Evolutionary conservation across 2,329 filamentous ascomycete species (phyloP).

Genomic region (Paraconiothyrium brasiliense): DNA sequence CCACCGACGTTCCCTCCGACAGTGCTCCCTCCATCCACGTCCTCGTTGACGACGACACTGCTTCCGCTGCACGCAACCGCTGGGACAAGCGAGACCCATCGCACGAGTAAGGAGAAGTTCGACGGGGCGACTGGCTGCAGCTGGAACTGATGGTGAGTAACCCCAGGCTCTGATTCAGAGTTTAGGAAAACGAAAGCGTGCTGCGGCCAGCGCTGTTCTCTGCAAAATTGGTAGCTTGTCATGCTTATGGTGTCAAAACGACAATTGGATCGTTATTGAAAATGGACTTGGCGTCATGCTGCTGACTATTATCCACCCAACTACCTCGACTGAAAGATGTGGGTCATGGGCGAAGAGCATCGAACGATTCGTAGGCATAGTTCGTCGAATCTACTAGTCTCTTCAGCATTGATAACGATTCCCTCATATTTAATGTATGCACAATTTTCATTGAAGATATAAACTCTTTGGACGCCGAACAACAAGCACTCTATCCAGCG

Average conservation of each 20-base stretch:
- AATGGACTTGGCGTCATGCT: background rate
- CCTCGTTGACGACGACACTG: background rate
- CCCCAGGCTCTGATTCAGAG: no score
- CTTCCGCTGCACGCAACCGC: background rate
- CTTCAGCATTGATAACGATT: background rate
- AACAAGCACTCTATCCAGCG: conserved; percentile 8
- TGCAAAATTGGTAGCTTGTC: background rate
- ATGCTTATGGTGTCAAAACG: no score
- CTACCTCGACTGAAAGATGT: no score
- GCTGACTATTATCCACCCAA: no score
- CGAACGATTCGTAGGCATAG: no score
- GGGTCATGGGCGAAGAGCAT: no score
- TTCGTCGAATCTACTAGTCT: no score
- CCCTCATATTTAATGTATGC: background rate
- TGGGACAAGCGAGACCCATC: background rate
- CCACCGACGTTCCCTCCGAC: background rate
- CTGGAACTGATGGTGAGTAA: background rate
- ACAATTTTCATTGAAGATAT: background rate
- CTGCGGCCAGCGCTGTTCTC: background rate
- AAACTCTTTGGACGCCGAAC: background rate
- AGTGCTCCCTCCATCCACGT: background rate
- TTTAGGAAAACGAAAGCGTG: no score
- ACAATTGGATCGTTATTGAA: background rate
- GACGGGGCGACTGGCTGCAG: background rate
- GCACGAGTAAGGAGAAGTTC: background rate